Percentiles rank a stretch among this genome's conserved stretches.
Conservation (phyloP, 305 asterid species). For the Nicotiana rustica region DNA sequence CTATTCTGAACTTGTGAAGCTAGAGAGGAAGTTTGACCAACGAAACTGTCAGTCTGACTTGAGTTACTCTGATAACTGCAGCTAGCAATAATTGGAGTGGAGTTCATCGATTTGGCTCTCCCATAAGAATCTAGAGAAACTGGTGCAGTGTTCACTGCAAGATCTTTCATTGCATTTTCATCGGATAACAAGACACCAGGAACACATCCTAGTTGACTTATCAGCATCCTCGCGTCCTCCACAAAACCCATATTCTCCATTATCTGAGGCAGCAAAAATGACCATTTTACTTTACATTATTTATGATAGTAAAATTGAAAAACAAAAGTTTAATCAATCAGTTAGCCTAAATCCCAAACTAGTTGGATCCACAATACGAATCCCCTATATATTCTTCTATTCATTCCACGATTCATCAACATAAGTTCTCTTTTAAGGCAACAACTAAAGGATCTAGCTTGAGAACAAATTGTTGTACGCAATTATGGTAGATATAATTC, state of each 20-base stretch:
- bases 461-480: background rate
- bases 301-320: background rate
- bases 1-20: constrained; percentile 44
- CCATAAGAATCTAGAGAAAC: constrained; percentile 39
- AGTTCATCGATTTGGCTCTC: background rate
- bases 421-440: too few species aligned
- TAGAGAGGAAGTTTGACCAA: constrained; percentile 43
- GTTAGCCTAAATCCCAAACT: background rate
- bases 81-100: constrained; percentile 27
- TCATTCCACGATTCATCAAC: background rate
- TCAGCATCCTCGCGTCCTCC: constrained; percentile 63
- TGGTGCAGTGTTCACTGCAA: constrained; percentile 50
- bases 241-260: constrained; percentile 71
- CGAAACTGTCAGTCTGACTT: constrained; percentile 1
- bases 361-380: background rate
- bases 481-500: background rate
- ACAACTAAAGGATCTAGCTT: too few species aligned
- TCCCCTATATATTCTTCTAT: background rate
- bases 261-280: constrained; percentile 56
- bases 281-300: background rate
- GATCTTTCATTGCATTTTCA: constrained; percentile 52
- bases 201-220: constrained; percentile 73
- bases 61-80: constrained; percentile 28
- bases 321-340: background rate
- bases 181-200: constrained; percentile 66